Evolutionary conservation across 768 basidiomycete genomes (phyloP).

Genomic region (Russula dissimulans): DNA sequence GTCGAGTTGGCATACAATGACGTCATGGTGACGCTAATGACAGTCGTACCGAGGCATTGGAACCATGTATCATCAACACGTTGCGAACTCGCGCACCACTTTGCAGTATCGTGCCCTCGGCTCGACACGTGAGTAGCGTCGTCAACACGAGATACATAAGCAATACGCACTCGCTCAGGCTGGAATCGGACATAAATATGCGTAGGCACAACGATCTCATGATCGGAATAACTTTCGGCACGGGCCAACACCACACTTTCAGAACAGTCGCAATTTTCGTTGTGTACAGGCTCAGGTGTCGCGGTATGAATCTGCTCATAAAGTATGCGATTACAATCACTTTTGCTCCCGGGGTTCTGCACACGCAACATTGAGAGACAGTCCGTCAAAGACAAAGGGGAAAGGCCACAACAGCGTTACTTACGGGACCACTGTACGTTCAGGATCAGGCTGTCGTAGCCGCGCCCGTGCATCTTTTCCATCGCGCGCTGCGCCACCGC

Average conservation of each 20-base stretch:
- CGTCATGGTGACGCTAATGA: too few relatives aligned
- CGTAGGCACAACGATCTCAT: too few relatives aligned
- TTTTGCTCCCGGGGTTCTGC: constrained; percentile 33
- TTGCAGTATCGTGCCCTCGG: too few relatives aligned
- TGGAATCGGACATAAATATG: too few relatives aligned
- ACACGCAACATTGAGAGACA: background rate
- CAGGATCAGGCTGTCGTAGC: constrained; percentile 86
- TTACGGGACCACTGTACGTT: constrained; percentile 58
- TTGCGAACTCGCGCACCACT: too few relatives aligned
- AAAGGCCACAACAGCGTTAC: constrained; percentile 21
- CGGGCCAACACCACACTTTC: background rate
- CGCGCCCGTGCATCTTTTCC: constrained; percentile 84
- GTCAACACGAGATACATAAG: too few relatives aligned
- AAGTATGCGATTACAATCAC: background rate
- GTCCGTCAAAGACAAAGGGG: background rate
- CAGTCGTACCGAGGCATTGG: too few relatives aligned
- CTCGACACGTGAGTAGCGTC: too few relatives aligned
- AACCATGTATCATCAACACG: too few relatives aligned
- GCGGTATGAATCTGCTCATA: background rate
- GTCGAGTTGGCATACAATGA: too few relatives aligned
- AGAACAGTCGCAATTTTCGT: background rate
- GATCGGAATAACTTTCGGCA: too few relatives aligned
- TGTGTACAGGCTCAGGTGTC: background rate
- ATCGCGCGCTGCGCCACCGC: constrained; percentile 78
- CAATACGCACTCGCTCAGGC: too few relatives aligned